phyloP scores from a whole-genome alignment of 2,329 filamentous ascomycete species.

The Aspergillus sojae region DNA sequence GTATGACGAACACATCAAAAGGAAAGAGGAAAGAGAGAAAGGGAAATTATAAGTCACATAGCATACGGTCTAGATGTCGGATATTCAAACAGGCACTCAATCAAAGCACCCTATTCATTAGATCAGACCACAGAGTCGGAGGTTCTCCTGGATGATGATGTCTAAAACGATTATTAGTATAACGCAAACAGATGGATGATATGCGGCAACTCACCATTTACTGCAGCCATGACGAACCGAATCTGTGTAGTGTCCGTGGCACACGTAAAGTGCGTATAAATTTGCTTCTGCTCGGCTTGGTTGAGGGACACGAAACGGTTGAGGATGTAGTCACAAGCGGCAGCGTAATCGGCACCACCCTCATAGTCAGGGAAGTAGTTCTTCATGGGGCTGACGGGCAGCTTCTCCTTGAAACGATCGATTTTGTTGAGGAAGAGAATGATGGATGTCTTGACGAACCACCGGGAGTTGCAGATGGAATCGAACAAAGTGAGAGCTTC shows the following conservation, averaged over 20 bases:
- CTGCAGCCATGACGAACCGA: constrained; percentile 98
- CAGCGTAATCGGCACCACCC: constrained; percentile 89
- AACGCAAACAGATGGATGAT: neutral
- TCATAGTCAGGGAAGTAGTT: constrained; percentile 80
- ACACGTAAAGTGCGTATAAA: constrained; percentile 99
- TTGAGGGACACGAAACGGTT: constrained; percentile 98
- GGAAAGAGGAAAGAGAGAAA: constrained; percentile 14
- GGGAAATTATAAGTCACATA: constrained; percentile 32
- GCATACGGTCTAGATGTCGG: constrained; percentile 37
- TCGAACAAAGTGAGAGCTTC: constrained; percentile 72
- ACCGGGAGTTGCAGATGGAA: constrained; percentile 72
- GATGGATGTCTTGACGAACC: constrained; percentile 73
- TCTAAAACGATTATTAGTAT: constrained; percentile 58
- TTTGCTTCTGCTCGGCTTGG: constrained; percentile 99
- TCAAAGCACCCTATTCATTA: constrained; percentile 54
- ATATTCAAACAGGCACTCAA: constrained; percentile 31
- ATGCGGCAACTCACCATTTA: constrained; percentile 75
- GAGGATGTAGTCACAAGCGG: constrained; percentile 97
- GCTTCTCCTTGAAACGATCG: constrained; percentile 74
- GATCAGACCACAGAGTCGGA: constrained; percentile 94
- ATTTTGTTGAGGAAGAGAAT: constrained; percentile 77
- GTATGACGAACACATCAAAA: constrained; percentile 27
- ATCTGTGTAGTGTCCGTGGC: constrained; percentile 99
- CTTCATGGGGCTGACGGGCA: constrained; percentile 72
- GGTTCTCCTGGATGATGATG: constrained; percentile 99